These are phyloP conservation scores for Tulasnella sp. DNA, from an alignment of 768 basidiomycete genomes.

Conservation along the genomic window DNA sequence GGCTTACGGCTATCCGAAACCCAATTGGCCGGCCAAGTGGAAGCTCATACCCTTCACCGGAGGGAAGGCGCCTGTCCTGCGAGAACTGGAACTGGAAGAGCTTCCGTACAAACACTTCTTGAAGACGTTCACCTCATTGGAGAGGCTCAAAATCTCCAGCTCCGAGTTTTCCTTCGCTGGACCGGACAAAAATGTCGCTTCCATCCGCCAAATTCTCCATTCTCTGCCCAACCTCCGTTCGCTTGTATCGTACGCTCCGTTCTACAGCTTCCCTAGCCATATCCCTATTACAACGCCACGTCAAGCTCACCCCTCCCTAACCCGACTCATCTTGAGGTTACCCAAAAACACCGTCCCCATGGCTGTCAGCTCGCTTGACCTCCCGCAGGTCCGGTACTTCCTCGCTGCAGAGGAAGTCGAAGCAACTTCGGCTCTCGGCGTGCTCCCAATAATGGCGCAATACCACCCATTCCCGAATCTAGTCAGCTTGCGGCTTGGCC, in stretches of 20 bases:
- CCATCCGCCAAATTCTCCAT: slow-evolving; percentile 63
- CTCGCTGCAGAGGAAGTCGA: neutral
- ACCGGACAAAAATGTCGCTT: slow-evolving; percentile 58
- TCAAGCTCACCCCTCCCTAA: neutral
- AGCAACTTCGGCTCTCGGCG: neutral
- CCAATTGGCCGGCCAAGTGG: neutral
- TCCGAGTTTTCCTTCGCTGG: neutral
- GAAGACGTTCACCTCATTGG: neutral
- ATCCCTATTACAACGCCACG: neutral
- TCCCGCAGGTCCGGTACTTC: neutral
- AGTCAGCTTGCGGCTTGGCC: neutral
- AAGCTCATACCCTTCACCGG: neutral
- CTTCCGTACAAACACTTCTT: neutral
- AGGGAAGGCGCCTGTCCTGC: neutral
- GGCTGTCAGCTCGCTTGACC: neutral
- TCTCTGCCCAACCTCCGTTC: slow-evolving; percentile 17
- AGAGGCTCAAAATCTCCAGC: neutral
- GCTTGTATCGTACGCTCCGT: slow-evolving; percentile 21
- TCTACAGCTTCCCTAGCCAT: no score
- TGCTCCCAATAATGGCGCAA: neutral
- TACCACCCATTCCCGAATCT: neutral
- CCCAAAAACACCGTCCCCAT: neutral
- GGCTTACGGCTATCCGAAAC: slow-evolving; percentile 28
- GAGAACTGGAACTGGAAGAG: neutral
- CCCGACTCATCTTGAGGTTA: neutral